phyloP scores from a whole-genome alignment of 2,329 filamentous ascomycete genomes.

The Dactylellina haptotyla region DNA sequence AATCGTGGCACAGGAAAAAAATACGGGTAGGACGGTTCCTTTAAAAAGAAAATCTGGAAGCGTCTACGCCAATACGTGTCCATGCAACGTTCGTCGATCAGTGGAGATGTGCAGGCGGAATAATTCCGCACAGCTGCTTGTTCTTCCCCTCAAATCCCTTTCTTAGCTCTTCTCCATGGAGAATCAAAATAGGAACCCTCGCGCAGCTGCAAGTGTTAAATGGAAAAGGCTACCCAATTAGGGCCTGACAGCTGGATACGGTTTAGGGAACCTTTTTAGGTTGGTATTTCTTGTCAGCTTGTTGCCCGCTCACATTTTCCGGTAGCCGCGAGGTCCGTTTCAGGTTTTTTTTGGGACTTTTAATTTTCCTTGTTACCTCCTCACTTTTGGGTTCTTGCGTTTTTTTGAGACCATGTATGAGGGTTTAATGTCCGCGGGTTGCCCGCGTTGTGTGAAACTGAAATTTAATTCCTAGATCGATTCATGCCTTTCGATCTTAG shows the following conservation, averaged over 20 bases:
- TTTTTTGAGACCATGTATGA: conserved; percentile 40
- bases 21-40: neutral
- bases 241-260: conserved; percentile 53
- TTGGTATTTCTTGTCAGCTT: neutral
- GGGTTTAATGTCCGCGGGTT: neutral
- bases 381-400: conserved; percentile 16
- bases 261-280: conserved; percentile 35
- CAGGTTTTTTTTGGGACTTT: conserved; percentile 18
- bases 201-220: neutral
- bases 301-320: conserved; percentile 20
- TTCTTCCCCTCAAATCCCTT: neutral
- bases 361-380: conserved; percentile 2
- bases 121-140: conserved; percentile 23
- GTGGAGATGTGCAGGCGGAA: conserved; percentile 33
- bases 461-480: neutral
- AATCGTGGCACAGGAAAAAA: conserved; percentile 42
- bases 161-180: neutral
- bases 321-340: conserved; percentile 44
- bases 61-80: conserved; percentile 47
- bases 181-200: neutral
- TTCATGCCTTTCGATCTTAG: conserved; percentile 1
- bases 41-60: conserved; percentile 50
- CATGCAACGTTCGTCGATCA: conserved; percentile 50
- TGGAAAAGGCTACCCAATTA: conserved; percentile 47
- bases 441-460: neutral